These are phyloP conservation scores for Amphibolis antarctica DNA, from an alignment of 106 monocot genomes.

Conservation along the genomic window DNA sequence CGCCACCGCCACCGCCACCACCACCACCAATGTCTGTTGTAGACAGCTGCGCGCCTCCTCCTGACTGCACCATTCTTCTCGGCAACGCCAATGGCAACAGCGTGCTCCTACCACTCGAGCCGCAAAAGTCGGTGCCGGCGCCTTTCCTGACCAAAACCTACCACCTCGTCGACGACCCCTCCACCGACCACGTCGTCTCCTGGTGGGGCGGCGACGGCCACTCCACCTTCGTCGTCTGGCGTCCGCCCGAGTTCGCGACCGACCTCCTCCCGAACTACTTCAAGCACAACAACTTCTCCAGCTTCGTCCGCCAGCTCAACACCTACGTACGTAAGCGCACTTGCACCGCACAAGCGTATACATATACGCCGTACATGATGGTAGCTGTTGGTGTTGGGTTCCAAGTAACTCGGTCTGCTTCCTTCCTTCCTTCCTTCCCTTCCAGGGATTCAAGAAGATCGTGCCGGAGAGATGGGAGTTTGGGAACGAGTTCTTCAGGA, in stretches of 20 bases:
- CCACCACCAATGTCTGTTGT: background rate
- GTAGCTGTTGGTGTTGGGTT: background rate
- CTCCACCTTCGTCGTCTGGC: conserved; percentile 81
- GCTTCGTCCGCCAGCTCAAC: conserved; percentile 46
- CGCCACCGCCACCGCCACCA: background rate
- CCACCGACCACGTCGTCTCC: conserved; percentile 75
- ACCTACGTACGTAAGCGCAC: conserved; percentile 12
- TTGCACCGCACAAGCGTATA: background rate
- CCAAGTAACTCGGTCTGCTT: background rate
- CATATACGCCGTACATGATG: background rate
- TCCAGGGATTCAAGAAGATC: conserved; percentile 65
- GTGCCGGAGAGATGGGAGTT: conserved; percentile 90
- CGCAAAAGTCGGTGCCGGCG: conserved; percentile 55
- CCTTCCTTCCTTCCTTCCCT: background rate
- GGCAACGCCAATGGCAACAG: background rate
- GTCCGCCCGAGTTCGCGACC: conserved; percentile 32
- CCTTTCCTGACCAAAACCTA: conserved; percentile 84
- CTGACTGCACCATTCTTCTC: background rate
- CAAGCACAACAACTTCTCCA: conserved; percentile 95
- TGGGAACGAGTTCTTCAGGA: conserved; percentile 60
- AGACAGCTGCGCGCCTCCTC: background rate
- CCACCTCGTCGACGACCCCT: conserved; percentile 68
- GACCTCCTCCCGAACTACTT: conserved; percentile 62
- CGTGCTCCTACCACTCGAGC: conserved; percentile 3
- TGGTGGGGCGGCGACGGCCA: conserved; percentile 84